These are phyloP conservation scores for Sarocladium strictum DNA, from an alignment of 2,329 filamentous ascomycete genomes.

Conservation along the genomic window DNA sequence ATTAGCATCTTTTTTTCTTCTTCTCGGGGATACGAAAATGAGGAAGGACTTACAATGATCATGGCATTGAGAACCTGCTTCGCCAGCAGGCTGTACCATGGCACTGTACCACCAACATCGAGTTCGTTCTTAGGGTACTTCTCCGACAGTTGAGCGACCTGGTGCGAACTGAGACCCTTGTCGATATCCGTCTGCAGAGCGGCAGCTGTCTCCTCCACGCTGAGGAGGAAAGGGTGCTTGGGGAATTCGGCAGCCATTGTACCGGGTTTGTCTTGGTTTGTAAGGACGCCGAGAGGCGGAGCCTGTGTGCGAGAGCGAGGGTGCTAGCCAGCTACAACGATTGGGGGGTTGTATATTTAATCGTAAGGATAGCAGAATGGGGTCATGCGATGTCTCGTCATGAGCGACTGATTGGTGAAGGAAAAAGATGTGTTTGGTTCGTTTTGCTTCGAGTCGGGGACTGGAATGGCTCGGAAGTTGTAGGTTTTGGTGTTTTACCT, in stretches of 20 bases:
- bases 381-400: background rate
- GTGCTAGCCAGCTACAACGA: no score
- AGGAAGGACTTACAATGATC: slow-evolving; percentile 51
- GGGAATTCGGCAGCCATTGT: slow-evolving; percentile 41
- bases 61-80: slow-evolving; percentile 73
- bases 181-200: slow-evolving; percentile 59
- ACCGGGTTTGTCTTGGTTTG: slow-evolving; percentile 4
- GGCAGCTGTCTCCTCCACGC: slow-evolving; percentile 55
- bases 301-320: background rate
- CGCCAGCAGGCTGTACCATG: slow-evolving; percentile 65
- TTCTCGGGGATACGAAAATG: background rate
- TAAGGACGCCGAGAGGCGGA: background rate
- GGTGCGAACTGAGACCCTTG: slow-evolving; percentile 55
- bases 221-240: slow-evolving; percentile 55
- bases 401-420: background rate
- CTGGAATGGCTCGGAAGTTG: no score
- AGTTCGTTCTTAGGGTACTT: slow-evolving; percentile 65
- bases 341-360: background rate
- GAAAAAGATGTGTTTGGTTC: no score
- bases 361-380: background rate
- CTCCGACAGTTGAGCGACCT: slow-evolving; percentile 53
- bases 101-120: slow-evolving; percentile 60
- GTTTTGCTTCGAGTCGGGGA: no score
- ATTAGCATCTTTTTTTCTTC: background rate
- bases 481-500: no score